A percentile compares a stretch with the other conserved stretches of the same genome.
phyloP scores from a whole-genome alignment of 305 asterid genomes.

The Euphrasia arctica region DNA sequence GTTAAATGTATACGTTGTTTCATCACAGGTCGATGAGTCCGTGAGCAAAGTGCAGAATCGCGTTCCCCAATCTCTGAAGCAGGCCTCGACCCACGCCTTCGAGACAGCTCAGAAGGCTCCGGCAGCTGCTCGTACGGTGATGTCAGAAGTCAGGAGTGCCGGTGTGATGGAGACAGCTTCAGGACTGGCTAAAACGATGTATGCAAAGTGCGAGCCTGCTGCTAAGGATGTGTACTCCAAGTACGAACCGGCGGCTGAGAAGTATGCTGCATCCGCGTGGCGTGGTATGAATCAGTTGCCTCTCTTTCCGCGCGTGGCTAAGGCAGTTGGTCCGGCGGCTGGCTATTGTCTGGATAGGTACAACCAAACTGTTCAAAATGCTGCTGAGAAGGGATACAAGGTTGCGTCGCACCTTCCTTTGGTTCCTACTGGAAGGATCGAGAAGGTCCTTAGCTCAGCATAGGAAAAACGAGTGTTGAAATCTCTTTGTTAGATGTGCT shows the following conservation, averaged over 20 bases:
- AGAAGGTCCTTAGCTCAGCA: conserved; percentile 42
- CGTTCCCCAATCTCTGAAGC: conserved; percentile 63
- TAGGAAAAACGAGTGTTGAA: neutral
- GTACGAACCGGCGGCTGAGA: conserved; percentile 85
- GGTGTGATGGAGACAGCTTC: conserved; percentile 83
- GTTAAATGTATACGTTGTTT: neutral
- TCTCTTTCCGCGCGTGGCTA: conserved; percentile 66
- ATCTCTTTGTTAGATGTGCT: neutral
- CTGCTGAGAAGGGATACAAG: conserved; percentile 78
- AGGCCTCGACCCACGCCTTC: conserved; percentile 42
- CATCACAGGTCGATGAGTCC: conserved; percentile 71
- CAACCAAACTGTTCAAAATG: conserved; percentile 60
- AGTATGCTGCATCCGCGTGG: conserved; percentile 69
- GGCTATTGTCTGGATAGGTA: conserved; percentile 63
- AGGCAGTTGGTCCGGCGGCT: conserved; percentile 73
- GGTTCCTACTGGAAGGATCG: conserved; percentile 76
- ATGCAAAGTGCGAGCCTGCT: conserved; percentile 67
- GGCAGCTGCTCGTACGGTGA: conserved; percentile 57
- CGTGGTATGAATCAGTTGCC: conserved; percentile 67
- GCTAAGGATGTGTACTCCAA: conserved; percentile 72
- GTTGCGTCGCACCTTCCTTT: conserved; percentile 71
- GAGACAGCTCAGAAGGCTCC: conserved; percentile 67
- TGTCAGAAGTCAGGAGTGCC: conserved; percentile 58
- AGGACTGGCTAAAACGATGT: conserved; percentile 63
- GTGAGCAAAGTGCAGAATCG: conserved; percentile 56